Evolutionary conservation across 306 rosid species (phyloP).

Genomic region (Potentilla sterilis): DNA sequence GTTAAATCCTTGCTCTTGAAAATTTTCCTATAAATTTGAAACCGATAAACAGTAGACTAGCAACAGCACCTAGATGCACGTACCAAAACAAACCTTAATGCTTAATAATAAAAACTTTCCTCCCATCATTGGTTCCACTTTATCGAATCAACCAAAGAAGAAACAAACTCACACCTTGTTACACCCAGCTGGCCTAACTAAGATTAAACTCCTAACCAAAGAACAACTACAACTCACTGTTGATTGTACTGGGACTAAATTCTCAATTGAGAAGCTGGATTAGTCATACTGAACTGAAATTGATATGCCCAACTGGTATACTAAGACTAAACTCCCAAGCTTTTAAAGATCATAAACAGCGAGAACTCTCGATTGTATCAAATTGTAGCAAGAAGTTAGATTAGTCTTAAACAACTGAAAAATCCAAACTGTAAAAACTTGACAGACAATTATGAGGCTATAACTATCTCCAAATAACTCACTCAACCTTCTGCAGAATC

Average conservation of each 20-base stretch:
- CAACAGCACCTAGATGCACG: neutral
- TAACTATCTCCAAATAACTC: too few relatives aligned
- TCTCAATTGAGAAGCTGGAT: neutral
- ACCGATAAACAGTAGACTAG: neutral
- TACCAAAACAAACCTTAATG: neutral
- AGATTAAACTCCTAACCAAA: neutral
- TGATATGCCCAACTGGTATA: neutral
- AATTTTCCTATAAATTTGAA: neutral
- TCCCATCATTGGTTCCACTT: neutral
- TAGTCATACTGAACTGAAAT: neutral
- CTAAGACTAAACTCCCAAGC: neutral
- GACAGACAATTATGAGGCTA: too few relatives aligned
- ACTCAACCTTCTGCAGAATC: too few relatives aligned
- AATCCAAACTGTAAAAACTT: too few relatives aligned
- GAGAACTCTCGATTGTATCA: too few relatives aligned
- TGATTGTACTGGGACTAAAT: neutral
- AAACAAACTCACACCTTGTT: neutral
- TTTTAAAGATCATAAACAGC: neutral
- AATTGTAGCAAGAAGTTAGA: too few relatives aligned
- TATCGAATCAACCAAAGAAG: neutral
- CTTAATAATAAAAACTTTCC: neutral
- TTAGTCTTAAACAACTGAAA: too few relatives aligned
- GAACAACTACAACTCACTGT: neutral
- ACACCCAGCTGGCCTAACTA: neutral
- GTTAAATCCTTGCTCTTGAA: conserved; percentile 28